phyloP scores from a whole-genome alignment of 2,329 filamentous ascomycete species.

The Rutstroemia sydowiana region DNA sequence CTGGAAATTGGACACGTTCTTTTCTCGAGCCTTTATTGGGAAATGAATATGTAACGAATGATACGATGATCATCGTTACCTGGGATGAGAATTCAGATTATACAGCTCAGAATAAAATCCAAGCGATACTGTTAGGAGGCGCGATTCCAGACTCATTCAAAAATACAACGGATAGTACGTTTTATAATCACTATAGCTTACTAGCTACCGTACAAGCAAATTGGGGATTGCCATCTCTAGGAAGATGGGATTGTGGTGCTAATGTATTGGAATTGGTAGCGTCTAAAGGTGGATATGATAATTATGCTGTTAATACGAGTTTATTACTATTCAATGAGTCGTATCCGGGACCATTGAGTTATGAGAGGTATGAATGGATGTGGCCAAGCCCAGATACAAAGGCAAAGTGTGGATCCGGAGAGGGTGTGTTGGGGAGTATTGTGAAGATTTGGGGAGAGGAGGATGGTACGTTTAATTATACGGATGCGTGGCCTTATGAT shows the following conservation, averaged over 20 bases:
- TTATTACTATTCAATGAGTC: constrained; percentile 37
- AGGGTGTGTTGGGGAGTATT: constrained; percentile 13
- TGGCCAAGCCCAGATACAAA: constrained; percentile 20
- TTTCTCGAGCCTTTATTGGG: constrained; percentile 46
- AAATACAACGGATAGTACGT: constrained; percentile 43
- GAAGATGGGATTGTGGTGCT: constrained; percentile 34
- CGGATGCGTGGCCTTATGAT: constrained; percentile 18
- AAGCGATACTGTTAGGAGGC: constrained; percentile 45
- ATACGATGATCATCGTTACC: constrained; percentile 47
- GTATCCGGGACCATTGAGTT: constrained; percentile 32
- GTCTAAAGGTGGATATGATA: constrained; percentile 19
- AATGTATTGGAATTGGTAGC: constrained; percentile 25
- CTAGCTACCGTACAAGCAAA: constrained; percentile 34
- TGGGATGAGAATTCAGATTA: constrained; percentile 50
- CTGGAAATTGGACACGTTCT: constrained; percentile 41
- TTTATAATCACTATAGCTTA: constrained; percentile 38
- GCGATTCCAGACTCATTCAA: constrained; percentile 39
- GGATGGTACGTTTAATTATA: constrained; percentile 17
- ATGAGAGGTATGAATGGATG: constrained; percentile 19
- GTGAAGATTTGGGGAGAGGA: constrained; percentile 14
- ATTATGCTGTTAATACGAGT: constrained; percentile 25
- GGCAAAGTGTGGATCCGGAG: constrained; percentile 15
- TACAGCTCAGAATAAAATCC: constrained; percentile 42
- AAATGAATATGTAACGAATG: constrained; percentile 42
- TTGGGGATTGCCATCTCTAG: constrained; percentile 35